Conservation (phyloP, 805 yeast genomes). For the Schwanniomyces vanrijiae region DNA sequence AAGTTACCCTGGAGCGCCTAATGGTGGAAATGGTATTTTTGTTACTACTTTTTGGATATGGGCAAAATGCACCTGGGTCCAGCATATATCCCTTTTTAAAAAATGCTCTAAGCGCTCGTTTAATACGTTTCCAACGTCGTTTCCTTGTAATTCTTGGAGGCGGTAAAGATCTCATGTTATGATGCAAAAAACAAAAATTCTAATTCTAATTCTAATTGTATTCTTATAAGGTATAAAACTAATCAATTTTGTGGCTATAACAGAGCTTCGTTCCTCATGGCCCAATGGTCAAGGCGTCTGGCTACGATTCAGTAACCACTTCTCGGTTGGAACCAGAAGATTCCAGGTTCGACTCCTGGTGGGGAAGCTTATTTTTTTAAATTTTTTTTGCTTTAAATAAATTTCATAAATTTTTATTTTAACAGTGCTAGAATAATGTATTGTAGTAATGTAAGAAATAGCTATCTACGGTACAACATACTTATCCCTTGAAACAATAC, state of each 20-base stretch:
- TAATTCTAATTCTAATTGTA: not conserved
- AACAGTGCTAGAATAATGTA: too few relatives aligned
- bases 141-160: constrained; percentile 34
- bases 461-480: too few relatives aligned
- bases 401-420: too few relatives aligned
- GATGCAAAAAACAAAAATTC: not conserved
- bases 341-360: constrained; percentile 59
- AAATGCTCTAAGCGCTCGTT: constrained; percentile 25
- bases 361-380: constrained; percentile 46
- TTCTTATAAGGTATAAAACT: not conserved
- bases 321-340: constrained; percentile 48
- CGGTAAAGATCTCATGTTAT: constrained; percentile 35
- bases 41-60: constrained; percentile 11
- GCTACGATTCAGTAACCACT: constrained; percentile 43
- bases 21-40: constrained; percentile 22
- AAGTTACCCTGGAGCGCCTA: constrained; percentile 21
- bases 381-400: not conserved
- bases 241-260: not conserved
- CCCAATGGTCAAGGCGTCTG: constrained; percentile 56
- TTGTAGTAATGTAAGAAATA: too few relatives aligned
- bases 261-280: constrained; percentile 50
- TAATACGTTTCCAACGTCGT: constrained; percentile 30
- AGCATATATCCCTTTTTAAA: constrained; percentile 25
- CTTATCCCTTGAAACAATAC: too few relatives aligned
- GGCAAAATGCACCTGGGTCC: constrained; percentile 24